Conservation (phyloP, 805 yeast genomes). For the Saturnispora diversa region DNA sequence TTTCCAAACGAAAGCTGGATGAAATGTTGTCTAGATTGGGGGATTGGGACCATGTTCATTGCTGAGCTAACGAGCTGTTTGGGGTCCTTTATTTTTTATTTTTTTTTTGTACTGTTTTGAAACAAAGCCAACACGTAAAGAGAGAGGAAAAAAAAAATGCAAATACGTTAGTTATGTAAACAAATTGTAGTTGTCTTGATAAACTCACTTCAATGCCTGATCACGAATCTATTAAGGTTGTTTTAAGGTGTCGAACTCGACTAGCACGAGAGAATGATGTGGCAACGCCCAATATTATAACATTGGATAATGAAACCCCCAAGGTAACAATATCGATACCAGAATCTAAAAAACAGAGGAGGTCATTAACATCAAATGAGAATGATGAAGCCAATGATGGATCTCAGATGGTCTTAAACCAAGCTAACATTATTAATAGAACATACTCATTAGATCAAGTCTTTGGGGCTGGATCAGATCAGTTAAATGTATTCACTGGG, state of each 20-base stretch:
- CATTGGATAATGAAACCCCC: conserved; percentile 32
- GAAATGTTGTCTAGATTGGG: conserved; percentile 3
- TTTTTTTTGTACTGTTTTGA: neutral
- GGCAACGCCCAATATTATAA: conserved; percentile 41
- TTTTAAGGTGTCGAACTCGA: conserved; percentile 48
- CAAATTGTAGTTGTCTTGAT: neutral
- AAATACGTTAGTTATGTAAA: neutral
- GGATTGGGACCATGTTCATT: conserved; percentile 7
- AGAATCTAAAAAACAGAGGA: conserved; percentile 5
- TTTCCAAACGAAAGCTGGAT: neutral
- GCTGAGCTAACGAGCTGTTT: too few relatives aligned
- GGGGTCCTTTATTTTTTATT: neutral
- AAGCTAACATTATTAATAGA: conserved; percentile 14
- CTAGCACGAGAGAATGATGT: conserved; percentile 36
- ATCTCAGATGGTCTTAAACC: conserved; percentile 1
- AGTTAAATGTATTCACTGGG: conserved; percentile 35
- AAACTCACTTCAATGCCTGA: neutral
- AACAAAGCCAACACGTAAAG: neutral
- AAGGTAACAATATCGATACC: conserved; percentile 10
- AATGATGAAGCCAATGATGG: neutral
- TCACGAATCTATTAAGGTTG: conserved; percentile 38
- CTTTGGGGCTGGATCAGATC: conserved; percentile 48
- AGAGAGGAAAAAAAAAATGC: neutral
- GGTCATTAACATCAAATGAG: neutral
- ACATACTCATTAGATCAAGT: conserved; percentile 48